Evolutionary conservation across 2,329 filamentous ascomycete genomes (phyloP).

Genomic region (Thielaviopsis populi): DNA sequence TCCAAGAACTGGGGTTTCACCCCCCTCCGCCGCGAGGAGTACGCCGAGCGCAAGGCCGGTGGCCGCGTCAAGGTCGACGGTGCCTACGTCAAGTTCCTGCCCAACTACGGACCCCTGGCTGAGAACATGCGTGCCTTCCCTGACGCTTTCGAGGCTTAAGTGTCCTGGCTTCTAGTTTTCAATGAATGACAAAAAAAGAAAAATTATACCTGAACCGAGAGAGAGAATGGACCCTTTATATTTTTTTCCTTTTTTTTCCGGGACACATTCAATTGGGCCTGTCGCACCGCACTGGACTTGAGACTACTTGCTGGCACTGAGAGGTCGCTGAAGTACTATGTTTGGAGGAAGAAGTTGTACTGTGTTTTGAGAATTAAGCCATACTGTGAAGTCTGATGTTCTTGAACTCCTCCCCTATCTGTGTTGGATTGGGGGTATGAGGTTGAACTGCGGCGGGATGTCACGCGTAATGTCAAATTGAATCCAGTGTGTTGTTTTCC

Average conservation of each 20-base stretch:
- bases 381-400: too few relatives aligned
- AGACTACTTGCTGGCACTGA: background rate
- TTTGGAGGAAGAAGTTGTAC: too few relatives aligned
- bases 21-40: constrained; percentile 92
- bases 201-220: constrained; percentile 6
- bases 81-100: constrained; percentile 98
- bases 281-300: background rate
- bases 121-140: constrained; percentile 92
- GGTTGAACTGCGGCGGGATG: too few relatives aligned
- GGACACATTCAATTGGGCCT: background rate
- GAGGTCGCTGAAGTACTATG: background rate
- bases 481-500: too few relatives aligned
- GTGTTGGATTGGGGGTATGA: too few relatives aligned
- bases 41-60: constrained; percentile 84
- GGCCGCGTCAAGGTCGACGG: constrained; percentile 92
- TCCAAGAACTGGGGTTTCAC: constrained; percentile 99
- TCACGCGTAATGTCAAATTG: too few relatives aligned
- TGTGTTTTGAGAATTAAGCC: background rate
- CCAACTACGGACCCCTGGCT: constrained; percentile 75
- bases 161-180: constrained; percentile 21
- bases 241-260: background rate
- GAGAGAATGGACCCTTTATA: background rate
- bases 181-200: constrained; percentile 18
- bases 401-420: too few relatives aligned
- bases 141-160: constrained; percentile 60